phyloP scores from a whole-genome alignment of 2,329 filamentous ascomycete species.

The Fulvia fulva region DNA sequence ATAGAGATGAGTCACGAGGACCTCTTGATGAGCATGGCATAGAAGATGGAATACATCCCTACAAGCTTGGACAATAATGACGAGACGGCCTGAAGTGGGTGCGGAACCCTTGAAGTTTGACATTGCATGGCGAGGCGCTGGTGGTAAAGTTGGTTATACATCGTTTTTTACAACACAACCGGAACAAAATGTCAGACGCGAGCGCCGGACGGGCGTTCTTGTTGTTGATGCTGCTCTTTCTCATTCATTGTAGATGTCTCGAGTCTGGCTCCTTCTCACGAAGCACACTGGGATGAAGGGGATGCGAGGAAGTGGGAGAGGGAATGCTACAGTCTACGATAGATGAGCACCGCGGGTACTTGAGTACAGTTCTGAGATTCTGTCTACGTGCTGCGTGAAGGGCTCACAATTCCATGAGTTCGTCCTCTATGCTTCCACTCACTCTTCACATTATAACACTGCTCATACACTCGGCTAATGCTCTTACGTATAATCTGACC shows the following conservation, averaged over 20 bases:
- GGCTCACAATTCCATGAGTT: too few species aligned
- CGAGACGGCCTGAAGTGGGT: not conserved
- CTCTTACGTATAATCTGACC: too few species aligned
- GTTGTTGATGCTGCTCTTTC: not conserved
- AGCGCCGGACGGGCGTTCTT: not conserved
- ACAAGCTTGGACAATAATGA: constrained; percentile 2
- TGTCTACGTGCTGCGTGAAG: too few species aligned
- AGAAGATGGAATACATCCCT: not conserved
- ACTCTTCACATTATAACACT: too few species aligned
- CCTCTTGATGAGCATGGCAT: not conserved
- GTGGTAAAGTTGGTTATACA: not conserved
- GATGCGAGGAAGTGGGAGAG: not conserved
- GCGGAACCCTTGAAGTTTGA: not conserved
- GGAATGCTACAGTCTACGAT: not conserved
- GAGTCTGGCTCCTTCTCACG: not conserved
- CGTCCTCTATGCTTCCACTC: too few species aligned
- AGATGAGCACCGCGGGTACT: not conserved
- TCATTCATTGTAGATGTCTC: not conserved
- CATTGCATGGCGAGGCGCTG: constrained; percentile 10
- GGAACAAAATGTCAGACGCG: not conserved
- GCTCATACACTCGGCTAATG: too few species aligned
- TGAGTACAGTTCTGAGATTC: too few species aligned
- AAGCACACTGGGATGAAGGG: not conserved
- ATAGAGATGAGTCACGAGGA: not conserved
- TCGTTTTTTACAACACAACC: not conserved